These are phyloP conservation scores for Inonotus hispidus DNA, from an alignment of 1,284 basidiomycete genomes.

Conservation along the genomic window DNA sequence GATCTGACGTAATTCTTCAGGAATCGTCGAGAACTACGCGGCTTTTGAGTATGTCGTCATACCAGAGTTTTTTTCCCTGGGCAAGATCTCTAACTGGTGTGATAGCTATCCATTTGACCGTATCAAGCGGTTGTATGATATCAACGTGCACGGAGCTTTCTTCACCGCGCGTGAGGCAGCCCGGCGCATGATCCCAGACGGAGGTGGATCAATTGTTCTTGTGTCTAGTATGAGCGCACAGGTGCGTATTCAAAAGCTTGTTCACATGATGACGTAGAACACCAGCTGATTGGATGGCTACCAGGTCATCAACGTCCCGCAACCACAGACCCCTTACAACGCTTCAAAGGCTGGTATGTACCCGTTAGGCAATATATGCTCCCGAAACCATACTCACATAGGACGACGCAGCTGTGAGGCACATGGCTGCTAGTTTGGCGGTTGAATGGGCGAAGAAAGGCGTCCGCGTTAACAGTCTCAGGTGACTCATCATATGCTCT, in stretches of 20 bases:
- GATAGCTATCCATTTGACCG: slow-evolving; percentile 79
- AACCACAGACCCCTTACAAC: slow-evolving; percentile 93
- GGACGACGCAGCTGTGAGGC: slow-evolving; percentile 68
- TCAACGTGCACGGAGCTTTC: slow-evolving; percentile 92
- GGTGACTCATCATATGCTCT: slow-evolving; percentile 33
- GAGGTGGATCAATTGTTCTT: slow-evolving; percentile 80
- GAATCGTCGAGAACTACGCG: slow-evolving; percentile 89
- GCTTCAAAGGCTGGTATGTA: slow-evolving; percentile 80
- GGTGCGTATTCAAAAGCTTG: slow-evolving; percentile 45
- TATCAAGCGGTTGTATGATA: slow-evolving; percentile 79
- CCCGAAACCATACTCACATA: background rate
- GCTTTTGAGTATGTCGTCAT: slow-evolving; percentile 66
- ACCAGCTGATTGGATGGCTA: slow-evolving; percentile 5
- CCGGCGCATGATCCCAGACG: slow-evolving; percentile 69
- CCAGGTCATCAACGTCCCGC: slow-evolving; percentile 83
- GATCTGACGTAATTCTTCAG: slow-evolving; percentile 31
- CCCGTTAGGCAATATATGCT: background rate
- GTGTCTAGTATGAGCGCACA: slow-evolving; percentile 89
- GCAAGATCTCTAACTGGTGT: slow-evolving; percentile 8
- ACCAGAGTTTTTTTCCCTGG: slow-evolving; percentile 9
- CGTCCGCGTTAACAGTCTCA: slow-evolving; percentile 77
- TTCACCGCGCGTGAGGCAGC: slow-evolving; percentile 94
- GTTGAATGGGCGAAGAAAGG: slow-evolving; percentile 88
- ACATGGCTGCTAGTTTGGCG: slow-evolving; percentile 81
- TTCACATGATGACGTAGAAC: slow-evolving; percentile 6